These are phyloP conservation scores for Alternaria sp. DNA, from an alignment of 2,329 filamentous ascomycete species.

Conservation along the genomic window DNA sequence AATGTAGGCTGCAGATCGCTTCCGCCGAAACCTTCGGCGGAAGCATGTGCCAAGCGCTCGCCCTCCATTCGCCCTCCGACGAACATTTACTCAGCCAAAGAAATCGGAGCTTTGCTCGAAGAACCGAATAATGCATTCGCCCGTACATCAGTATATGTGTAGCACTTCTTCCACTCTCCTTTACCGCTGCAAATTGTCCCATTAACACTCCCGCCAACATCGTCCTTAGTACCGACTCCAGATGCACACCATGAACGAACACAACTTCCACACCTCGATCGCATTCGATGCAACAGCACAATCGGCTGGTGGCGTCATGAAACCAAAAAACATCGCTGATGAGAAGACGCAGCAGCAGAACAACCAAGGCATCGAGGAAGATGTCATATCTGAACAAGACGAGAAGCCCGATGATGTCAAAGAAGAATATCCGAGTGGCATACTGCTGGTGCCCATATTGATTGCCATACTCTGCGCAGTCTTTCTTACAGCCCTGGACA, in stretches of 20 bases:
- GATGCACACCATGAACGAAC: neutral
- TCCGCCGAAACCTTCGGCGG: neutral
- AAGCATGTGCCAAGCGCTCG: neutral
- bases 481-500: neutral
- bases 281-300: neutral
- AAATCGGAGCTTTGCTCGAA: neutral
- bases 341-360: neutral
- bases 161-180: neutral
- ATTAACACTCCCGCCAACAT: neutral
- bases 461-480: neutral
- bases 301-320: neutral
- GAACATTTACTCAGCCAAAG: neutral
- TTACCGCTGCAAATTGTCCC: neutral
- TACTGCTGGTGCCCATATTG: neutral
- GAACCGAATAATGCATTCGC: neutral
- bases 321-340: neutral
- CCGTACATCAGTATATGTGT: neutral
- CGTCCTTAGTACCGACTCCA: neutral
- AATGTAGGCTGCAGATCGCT: neutral
- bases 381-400: neutral
- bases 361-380: neutral
- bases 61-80: neutral
- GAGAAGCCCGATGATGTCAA: neutral
- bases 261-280: neutral
- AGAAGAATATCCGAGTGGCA: neutral